Evolutionary conservation across 306 rosid genomes (phyloP).

Genomic region (Lathyrus tuberosus): DNA sequence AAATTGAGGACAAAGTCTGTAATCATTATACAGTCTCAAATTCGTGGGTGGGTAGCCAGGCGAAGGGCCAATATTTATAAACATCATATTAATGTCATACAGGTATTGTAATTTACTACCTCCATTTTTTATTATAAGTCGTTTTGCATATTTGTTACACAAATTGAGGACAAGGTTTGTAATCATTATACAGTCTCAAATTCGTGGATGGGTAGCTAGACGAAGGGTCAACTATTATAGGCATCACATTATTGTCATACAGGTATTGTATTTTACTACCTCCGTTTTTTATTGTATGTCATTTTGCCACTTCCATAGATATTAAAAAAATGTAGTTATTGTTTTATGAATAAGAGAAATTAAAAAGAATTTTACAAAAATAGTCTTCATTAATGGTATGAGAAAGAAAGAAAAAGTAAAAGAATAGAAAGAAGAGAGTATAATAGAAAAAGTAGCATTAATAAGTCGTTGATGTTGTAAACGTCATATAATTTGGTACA

Average conservation of each 20-base stretch:
- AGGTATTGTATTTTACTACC: constrained; percentile 52
- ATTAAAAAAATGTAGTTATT: no score
- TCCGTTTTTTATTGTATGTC: no score
- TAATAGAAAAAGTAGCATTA: no score
- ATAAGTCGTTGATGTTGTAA: no score
- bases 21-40: constrained; percentile 66
- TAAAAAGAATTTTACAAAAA: no score
- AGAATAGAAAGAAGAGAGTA: no score
- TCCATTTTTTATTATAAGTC: no score
- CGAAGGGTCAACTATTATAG: constrained; percentile 51
- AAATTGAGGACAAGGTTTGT: constrained; percentile 57
- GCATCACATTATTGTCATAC: constrained; percentile 57
- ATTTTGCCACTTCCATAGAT: no score
- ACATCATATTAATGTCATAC: constrained; percentile 57
- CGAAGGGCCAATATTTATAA: constrained; percentile 52
- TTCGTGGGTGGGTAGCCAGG: constrained; percentile 73
- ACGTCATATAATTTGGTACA: no score
- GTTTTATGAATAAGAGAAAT: no score
- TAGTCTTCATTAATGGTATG: no score
- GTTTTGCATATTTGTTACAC: constrained; percentile 40
- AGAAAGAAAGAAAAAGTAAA: no score
- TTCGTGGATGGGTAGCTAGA: constrained; percentile 72
- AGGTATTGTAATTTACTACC: constrained; percentile 52
- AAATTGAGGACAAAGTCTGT: constrained; percentile 57
- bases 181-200: constrained; percentile 67